Evolutionary conservation across 495 filamentous ascomycete species (phyloP).

Genomic region (Neurospora sp.): DNA sequence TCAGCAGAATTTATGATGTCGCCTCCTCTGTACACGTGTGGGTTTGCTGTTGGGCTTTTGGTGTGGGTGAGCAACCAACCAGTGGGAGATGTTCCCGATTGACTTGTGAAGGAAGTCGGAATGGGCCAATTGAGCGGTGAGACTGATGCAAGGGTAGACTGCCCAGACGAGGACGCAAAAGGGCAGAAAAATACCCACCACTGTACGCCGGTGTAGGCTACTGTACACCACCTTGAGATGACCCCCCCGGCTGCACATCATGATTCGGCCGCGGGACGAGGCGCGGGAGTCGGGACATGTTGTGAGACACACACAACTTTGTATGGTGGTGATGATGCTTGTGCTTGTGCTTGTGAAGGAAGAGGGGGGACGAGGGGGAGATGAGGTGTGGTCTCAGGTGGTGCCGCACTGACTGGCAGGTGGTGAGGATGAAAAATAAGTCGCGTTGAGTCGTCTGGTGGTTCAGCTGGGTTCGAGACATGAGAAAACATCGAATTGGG

Average conservation of each 20-base stretch:
- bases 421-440: neutral
- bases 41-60: neutral
- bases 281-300: neutral
- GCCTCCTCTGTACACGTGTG: neutral
- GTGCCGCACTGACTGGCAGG: neutral
- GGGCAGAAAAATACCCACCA: neutral
- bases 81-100: neutral
- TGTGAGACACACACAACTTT: neutral
- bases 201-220: neutral
- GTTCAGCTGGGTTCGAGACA: neutral
- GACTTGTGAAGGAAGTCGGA: neutral
- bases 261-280: neutral
- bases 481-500: neutral
- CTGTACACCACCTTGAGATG: neutral
- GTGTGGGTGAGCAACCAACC: neutral
- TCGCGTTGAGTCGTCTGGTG: neutral
- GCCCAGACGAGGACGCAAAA: neutral
- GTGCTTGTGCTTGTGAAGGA: neutral
- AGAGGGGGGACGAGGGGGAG: neutral
- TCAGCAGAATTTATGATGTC: neutral
- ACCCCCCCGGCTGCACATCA: neutral
- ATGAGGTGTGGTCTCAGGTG: neutral
- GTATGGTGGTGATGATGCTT: neutral
- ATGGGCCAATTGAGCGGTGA: neutral
- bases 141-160: neutral